A percentile compares a stretch with the other conserved stretches of the same genome.
phyloP scores from a whole-genome alignment of 352 stramenopile genomes.

The Pseudoperonospora humuli region DNA sequence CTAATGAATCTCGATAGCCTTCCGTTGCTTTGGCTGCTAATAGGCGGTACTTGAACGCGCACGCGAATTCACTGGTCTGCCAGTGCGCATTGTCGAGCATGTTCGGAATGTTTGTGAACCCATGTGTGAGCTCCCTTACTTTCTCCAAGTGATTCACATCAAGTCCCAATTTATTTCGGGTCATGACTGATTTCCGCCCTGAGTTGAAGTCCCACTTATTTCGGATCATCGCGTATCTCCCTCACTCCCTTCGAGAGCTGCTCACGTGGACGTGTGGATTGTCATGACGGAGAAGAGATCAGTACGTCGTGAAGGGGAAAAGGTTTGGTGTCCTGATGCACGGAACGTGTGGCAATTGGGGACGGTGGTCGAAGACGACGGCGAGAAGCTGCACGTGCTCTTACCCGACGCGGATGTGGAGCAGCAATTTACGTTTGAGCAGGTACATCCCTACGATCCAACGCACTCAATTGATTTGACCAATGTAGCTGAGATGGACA shows the following conservation, averaged over 20 bases:
- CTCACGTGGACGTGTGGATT: neutral
- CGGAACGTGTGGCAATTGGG: slow-evolving; percentile 84
- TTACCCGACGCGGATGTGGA: slow-evolving; percentile 72
- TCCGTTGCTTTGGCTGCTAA: slow-evolving; percentile 19
- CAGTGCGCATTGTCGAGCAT: slow-evolving; percentile 24
- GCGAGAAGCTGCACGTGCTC: slow-evolving; percentile 76
- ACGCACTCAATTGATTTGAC: slow-evolving; percentile 82
- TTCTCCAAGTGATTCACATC: too few relatives aligned
- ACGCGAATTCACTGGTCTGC: slow-evolving; percentile 33
- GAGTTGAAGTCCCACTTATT: too few relatives aligned
- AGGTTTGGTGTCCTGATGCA: slow-evolving; percentile 80
- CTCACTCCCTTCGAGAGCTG: slow-evolving; percentile 5
- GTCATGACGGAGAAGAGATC: slow-evolving; percentile 41
- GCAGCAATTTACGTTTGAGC: slow-evolving; percentile 68
- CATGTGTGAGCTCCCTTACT: slow-evolving; percentile 9
- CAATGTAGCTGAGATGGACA: slow-evolving; percentile 92
- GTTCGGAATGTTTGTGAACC: too few relatives aligned
- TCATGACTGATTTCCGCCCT: too few relatives aligned
- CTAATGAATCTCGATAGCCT: slow-evolving; percentile 24
- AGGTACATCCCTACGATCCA: slow-evolving; percentile 88
- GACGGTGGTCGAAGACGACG: slow-evolving; percentile 81
- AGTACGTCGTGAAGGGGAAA: slow-evolving; percentile 71
- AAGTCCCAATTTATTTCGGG: neutral
- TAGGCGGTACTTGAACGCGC: slow-evolving; percentile 28
- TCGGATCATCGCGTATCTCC: slow-evolving; percentile 2